Percentiles rank a stretch among this genome's conserved stretches.
These are phyloP conservation scores for Rubus idaeus DNA, from an alignment of 306 rosid species.

Conservation along the genomic window DNA sequence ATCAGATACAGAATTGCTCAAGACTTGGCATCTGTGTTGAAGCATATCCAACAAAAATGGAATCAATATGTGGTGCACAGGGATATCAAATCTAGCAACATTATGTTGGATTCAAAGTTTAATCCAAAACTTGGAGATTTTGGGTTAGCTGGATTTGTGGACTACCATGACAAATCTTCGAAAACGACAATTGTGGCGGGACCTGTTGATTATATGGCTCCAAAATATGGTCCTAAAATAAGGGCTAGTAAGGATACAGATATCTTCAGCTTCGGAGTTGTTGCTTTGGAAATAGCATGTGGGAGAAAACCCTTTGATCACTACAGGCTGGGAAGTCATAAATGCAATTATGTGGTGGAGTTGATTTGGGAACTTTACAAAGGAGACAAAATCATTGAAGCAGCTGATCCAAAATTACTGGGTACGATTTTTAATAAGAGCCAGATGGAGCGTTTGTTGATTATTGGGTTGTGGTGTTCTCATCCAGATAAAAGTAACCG, in stretches of 20 bases:
- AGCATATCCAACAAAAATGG: slow-evolving; percentile 24
- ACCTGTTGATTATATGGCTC: slow-evolving; percentile 36
- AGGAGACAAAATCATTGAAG: slow-evolving; percentile 11
- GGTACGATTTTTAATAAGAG: slow-evolving; percentile 10
- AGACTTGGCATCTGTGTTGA: too few species aligned
- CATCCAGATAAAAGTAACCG: background rate
- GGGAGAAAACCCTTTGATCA: slow-evolving; percentile 21
- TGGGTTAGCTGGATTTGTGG: slow-evolving; percentile 32
- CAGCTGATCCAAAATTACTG: slow-evolving; percentile 22
- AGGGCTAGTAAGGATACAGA: slow-evolving; percentile 36
- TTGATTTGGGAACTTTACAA: slow-evolving; percentile 37
- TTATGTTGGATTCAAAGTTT: too few species aligned
- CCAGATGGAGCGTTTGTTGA: slow-evolving; percentile 16
- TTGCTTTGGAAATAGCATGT: slow-evolving; percentile 29
- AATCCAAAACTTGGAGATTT: slow-evolving; percentile 37
- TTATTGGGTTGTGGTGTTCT: background rate
- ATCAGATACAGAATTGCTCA: too few species aligned
- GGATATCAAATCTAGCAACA: too few species aligned
- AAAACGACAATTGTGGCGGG: slow-evolving; percentile 20
- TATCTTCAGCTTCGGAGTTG: slow-evolving; percentile 31
- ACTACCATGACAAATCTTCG: slow-evolving; percentile 23
- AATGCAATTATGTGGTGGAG: slow-evolving; percentile 21
- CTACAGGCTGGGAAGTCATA: background rate
- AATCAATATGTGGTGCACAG: background rate
- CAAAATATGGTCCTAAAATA: slow-evolving; percentile 20